phyloP scores from a whole-genome alignment of 2,329 filamentous ascomycete species.

The Cladophialophora exuberans region DNA sequence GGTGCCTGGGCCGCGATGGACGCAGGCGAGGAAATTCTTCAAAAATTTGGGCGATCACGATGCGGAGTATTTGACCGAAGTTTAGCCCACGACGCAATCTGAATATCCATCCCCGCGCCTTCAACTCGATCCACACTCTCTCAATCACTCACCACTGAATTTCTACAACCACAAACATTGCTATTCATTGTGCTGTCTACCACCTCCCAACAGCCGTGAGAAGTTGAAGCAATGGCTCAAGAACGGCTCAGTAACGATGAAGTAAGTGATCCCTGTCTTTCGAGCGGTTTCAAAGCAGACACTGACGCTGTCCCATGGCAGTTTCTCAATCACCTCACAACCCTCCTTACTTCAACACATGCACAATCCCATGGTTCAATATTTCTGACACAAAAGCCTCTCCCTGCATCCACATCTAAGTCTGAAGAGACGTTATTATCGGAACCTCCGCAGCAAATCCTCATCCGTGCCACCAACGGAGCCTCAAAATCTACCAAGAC shows the following conservation, averaged over 20 bases:
- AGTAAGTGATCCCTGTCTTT: slow-evolving; percentile 36
- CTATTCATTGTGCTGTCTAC: neutral
- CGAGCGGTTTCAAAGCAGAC: neutral
- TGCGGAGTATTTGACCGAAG: slow-evolving; percentile 10
- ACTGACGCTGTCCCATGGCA: slow-evolving; percentile 27
- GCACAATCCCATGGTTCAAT: slow-evolving; percentile 47
- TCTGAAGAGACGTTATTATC: slow-evolving; percentile 52
- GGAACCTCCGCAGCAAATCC: slow-evolving; percentile 62
- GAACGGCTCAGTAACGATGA: slow-evolving; percentile 46
- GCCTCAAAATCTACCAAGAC: slow-evolving; percentile 53
- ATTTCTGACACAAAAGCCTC: slow-evolving; percentile 48
- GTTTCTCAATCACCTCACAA: slow-evolving; percentile 48
- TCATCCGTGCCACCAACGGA: slow-evolving; percentile 85
- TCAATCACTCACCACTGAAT: too few relatives aligned
- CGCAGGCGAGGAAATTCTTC: slow-evolving; percentile 7
- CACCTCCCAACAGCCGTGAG: too few relatives aligned
- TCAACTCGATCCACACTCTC: too few relatives aligned
- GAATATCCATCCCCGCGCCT: too few relatives aligned
- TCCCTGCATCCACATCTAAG: slow-evolving; percentile 52
- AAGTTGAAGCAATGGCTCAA: too few relatives aligned
- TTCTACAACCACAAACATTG: neutral
- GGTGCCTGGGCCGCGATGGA: neutral
- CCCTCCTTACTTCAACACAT: slow-evolving; percentile 45
- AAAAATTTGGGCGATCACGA: too few relatives aligned
- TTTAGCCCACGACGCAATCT: neutral